A percentile compares a stretch with the other conserved stretches of the same genome.
phyloP scores from a whole-genome alignment of 2,329 filamentous ascomycete genomes.

The Colletotrichum camelliae region DNA sequence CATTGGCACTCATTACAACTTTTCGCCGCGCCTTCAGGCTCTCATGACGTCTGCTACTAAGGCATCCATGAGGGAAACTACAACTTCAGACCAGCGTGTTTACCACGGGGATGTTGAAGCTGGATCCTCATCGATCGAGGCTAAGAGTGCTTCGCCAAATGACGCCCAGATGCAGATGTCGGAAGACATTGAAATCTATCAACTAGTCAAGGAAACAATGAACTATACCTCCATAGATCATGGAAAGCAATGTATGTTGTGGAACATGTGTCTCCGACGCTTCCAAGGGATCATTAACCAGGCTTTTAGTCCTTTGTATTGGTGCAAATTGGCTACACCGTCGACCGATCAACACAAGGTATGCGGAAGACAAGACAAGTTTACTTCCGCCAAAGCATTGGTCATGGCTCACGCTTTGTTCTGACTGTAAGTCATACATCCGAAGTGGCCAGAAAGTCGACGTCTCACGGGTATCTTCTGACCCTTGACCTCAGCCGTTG shows the following conservation, averaged over 20 bases:
- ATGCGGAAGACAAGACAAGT: conserved; percentile 24
- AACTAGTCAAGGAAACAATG: conserved; percentile 73
- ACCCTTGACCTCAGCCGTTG: conserved; percentile 55
- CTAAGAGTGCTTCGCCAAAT: conserved; percentile 1
- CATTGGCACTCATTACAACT: conserved; percentile 68
- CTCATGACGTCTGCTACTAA: conserved; percentile 60
- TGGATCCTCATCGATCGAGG: neutral
- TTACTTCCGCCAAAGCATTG: conserved; percentile 55
- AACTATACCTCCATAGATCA: conserved; percentile 78
- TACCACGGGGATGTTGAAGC: neutral
- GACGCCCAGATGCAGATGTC: conserved; percentile 7
- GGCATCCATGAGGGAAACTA: neutral
- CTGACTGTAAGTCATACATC: conserved; percentile 55
- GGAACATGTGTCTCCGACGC: too few relatives aligned
- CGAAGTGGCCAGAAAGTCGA: neutral
- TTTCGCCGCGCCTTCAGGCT: conserved; percentile 69
- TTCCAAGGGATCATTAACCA: neutral
- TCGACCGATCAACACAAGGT: conserved; percentile 33
- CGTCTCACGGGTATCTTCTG: conserved; percentile 21
- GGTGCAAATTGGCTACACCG: conserved; percentile 71
- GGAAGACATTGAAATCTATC: conserved; percentile 39
- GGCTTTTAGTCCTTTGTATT: conserved; percentile 65
- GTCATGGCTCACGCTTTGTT: conserved; percentile 74
- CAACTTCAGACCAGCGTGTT: neutral
- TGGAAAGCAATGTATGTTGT: conserved; percentile 62